phyloP scores from a whole-genome alignment of 2,329 filamentous ascomycete genomes.

The Neobulgaria alba region DNA sequence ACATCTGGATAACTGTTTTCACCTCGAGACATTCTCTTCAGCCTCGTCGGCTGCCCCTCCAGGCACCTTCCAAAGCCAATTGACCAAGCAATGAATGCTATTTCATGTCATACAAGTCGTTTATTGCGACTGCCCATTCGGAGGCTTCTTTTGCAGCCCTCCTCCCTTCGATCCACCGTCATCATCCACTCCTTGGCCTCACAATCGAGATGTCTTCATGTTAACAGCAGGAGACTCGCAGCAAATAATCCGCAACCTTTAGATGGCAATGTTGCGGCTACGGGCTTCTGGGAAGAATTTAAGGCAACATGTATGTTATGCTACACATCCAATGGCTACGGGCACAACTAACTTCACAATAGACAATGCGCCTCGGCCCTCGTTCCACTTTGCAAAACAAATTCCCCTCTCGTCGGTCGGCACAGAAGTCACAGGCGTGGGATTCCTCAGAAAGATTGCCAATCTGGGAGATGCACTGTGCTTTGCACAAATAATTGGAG shows the following conservation, averaged over 20 bases:
- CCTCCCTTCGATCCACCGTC: not conserved
- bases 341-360: not conserved
- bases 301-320: conserved; percentile 18
- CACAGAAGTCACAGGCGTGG: conserved; percentile 48
- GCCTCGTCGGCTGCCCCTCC: not conserved
- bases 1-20: conserved; percentile 18
- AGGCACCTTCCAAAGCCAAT: conserved; percentile 1
- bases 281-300: conserved; percentile 21
- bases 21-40: not conserved
- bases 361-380: conserved; percentile 11
- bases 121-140: conserved; percentile 1
- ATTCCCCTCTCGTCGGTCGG: conserved; percentile 17
- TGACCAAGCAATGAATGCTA: conserved; percentile 17
- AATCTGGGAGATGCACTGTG: conserved; percentile 60
- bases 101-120: conserved; percentile 10
- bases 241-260: not conserved
- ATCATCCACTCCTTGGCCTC: not conserved
- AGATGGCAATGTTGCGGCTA: not conserved
- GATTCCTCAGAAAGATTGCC: conserved; percentile 62
- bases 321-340: not conserved
- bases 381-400: conserved; percentile 8
- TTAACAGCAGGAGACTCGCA: conserved; percentile 4
- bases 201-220: conserved; percentile 12
- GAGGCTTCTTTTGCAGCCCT: not conserved
- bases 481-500: conserved; percentile 48